Evolutionary conservation across 2,329 filamentous ascomycete species (phyloP).

Genomic region (Grosmannia huntii): DNA sequence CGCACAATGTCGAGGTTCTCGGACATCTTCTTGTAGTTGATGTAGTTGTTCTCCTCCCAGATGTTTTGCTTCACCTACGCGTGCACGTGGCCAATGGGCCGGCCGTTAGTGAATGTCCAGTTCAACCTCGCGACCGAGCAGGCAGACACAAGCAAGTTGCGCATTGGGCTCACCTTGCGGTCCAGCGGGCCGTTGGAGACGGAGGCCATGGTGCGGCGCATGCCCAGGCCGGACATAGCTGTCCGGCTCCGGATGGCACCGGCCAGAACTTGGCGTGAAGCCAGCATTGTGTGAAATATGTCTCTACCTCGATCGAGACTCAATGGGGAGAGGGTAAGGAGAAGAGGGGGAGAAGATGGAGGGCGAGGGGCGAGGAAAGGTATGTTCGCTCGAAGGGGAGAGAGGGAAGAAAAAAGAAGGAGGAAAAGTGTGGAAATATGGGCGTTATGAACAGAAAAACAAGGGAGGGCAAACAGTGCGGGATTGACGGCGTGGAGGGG

Average conservation of each 20-base stretch:
- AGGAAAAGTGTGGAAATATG: constrained; percentile 8
- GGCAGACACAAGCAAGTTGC: too few relatives aligned
- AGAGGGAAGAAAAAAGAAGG: constrained; percentile 3
- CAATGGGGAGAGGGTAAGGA: background rate
- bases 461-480: constrained; percentile 6
- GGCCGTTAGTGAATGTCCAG: background rate
- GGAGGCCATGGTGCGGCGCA: constrained; percentile 65
- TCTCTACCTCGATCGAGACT: background rate
- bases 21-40: constrained; percentile 99
- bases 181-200: constrained; percentile 76
- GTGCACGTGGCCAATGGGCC: background rate
- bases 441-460: constrained; percentile 5
- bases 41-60: constrained; percentile 90
- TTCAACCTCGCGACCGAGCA: too few relatives aligned
- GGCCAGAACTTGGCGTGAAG: constrained; percentile 58
- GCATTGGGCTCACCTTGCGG: constrained; percentile 52
- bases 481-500: constrained; percentile 5
- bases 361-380: background rate
- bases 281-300: constrained; percentile 44
- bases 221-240: constrained; percentile 43
- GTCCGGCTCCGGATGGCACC: constrained; percentile 48
- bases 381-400: background rate
- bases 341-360: background rate
- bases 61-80: constrained; percentile 79
- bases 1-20: constrained; percentile 93